Evolutionary conservation across 2,329 filamentous ascomycete genomes (phyloP).

Genomic region (Colletotrichum lentis): DNA sequence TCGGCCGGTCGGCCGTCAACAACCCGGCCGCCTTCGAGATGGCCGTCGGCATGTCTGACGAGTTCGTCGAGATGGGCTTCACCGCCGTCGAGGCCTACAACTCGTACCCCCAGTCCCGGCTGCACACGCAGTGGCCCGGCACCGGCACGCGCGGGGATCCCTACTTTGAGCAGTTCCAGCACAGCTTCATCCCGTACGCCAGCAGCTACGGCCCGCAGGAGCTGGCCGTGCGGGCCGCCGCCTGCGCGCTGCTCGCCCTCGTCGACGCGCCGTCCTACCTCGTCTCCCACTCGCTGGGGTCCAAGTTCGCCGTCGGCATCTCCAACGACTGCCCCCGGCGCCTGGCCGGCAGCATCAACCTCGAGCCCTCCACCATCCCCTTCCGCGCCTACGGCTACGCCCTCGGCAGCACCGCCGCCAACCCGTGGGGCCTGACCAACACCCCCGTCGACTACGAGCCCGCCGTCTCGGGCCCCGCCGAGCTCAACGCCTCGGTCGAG

Average conservation of each 20-base stretch:
- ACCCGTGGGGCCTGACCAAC: constrained; percentile 44
- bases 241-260: constrained; percentile 41
- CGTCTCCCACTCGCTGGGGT: constrained; percentile 45
- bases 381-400: constrained; percentile 42
- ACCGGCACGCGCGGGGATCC: constrained; percentile 50
- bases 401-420: constrained; percentile 37
- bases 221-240: constrained; percentile 40
- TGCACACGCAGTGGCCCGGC: constrained; percentile 48
- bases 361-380: constrained; percentile 45
- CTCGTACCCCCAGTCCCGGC: constrained; percentile 46
- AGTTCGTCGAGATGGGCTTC: constrained; percentile 43
- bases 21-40: constrained; percentile 43
- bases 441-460: constrained; percentile 45
- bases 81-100: constrained; percentile 41
- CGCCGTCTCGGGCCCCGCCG: constrained; percentile 40
- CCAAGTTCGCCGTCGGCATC: constrained; percentile 43
- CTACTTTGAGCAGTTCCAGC: constrained; percentile 58
- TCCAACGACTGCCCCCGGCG: constrained; percentile 45
- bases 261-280: constrained; percentile 44
- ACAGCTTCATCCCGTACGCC: constrained; percentile 51
- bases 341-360: constrained; percentile 45
- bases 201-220: constrained; percentile 39
- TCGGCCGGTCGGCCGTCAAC: constrained; percentile 46
- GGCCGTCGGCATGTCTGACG: constrained; percentile 41
- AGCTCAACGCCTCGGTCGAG: constrained; percentile 40